phyloP scores from a whole-genome alignment of 495 filamentous ascomycete genomes.

The Xylaria intraflava region DNA sequence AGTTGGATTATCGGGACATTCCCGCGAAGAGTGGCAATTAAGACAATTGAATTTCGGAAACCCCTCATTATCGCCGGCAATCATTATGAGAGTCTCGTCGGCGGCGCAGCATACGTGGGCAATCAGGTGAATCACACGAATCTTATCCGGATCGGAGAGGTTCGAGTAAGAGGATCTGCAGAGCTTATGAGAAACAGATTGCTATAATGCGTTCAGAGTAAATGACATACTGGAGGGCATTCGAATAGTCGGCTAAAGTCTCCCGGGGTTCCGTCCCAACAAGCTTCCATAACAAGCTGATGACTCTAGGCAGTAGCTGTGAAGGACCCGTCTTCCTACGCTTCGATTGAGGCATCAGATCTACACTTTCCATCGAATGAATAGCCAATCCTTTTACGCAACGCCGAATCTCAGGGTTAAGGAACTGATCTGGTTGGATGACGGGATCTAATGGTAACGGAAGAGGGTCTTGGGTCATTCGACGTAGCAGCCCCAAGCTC shows the following conservation, averaged over 20 bases:
- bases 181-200: slow-evolving; percentile 5
- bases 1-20: not conserved
- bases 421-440: slow-evolving; percentile 20
- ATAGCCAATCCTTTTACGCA: slow-evolving; percentile 20
- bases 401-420: slow-evolving; percentile 21
- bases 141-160: slow-evolving; percentile 23
- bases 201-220: not conserved
- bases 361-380: slow-evolving; percentile 1
- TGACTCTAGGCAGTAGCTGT: slow-evolving; percentile 11
- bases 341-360: slow-evolving; percentile 23
- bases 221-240: slow-evolving; percentile 25
- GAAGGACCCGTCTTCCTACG: slow-evolving; percentile 24
- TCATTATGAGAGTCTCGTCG: slow-evolving; percentile 26
- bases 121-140: slow-evolving; percentile 28
- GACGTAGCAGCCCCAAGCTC: slow-evolving; percentile 27
- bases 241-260: slow-evolving; percentile 13
- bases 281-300: slow-evolving; percentile 18
- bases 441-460: slow-evolving; percentile 6
- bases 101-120: slow-evolving; percentile 31
- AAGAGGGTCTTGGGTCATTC: slow-evolving; percentile 13
- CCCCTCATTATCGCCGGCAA: slow-evolving; percentile 1
- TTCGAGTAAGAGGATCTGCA: slow-evolving; percentile 23
- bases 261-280: slow-evolving; percentile 12
- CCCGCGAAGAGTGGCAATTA: slow-evolving; percentile 6
- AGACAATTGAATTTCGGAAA: slow-evolving; percentile 10